Evolutionary conservation across 2,329 filamentous ascomycete species (phyloP).

Genomic region (Alternaria tenuissima): DNA sequence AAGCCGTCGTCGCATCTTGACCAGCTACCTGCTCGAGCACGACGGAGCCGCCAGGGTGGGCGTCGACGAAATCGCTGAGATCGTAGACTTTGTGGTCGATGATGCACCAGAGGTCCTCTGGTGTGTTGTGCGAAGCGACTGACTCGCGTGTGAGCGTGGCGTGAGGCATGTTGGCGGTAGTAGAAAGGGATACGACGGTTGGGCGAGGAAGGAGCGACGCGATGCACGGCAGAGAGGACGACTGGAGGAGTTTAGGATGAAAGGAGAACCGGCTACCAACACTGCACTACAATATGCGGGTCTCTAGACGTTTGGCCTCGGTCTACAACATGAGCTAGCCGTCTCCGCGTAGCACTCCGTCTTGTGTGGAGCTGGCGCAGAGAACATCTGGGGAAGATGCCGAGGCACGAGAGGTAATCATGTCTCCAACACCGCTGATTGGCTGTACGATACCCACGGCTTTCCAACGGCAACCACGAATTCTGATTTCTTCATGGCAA

Average conservation of each 20-base stretch:
- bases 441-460: neutral
- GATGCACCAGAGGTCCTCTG: constrained; percentile 82
- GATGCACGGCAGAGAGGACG: neutral
- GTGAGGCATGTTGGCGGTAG: constrained; percentile 39
- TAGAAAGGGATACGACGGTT: neutral
- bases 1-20: constrained; percentile 79
- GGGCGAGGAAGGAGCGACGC: neutral
- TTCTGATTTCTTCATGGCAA: neutral
- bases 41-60: constrained; percentile 82
- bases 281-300: constrained; percentile 20
- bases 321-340: constrained; percentile 25
- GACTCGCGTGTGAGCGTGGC: constrained; percentile 60
- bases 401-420: constrained; percentile 25
- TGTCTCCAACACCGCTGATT: constrained; percentile 1
- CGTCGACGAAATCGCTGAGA: constrained; percentile 83
- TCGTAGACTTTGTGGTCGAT: constrained; percentile 90
- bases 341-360: constrained; percentile 24
- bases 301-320: constrained; percentile 25
- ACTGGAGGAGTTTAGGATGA: neutral
- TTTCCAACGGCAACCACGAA: neutral
- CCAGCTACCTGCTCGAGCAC: constrained; percentile 84
- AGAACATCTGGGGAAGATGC: constrained; percentile 30
- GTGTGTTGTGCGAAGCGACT: constrained; percentile 78
- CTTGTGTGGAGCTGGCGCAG: constrained; percentile 21
- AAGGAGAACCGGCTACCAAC: constrained; percentile 5